A percentile compares a stretch with the other conserved stretches of the same genome.
Evolutionary conservation across 1,284 basidiomycete genomes (phyloP).

Genomic region (Ganoderma lingzhi): DNA sequence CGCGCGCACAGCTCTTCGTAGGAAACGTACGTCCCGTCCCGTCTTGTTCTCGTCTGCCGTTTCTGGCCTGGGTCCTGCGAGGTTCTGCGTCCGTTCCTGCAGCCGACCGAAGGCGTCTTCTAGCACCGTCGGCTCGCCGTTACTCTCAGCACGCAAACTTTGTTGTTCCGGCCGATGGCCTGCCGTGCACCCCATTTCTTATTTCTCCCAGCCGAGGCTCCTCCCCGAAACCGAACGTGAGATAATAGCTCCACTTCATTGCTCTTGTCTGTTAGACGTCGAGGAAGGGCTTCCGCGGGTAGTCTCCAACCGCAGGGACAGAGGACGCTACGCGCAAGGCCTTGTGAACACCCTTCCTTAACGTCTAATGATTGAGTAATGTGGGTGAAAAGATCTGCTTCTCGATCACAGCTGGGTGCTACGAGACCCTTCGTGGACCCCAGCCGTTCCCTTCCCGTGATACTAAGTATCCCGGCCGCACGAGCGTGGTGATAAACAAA

Average conservation of each 20-base stretch:
- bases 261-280: not conserved
- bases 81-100: not conserved
- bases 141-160: slow-evolving; percentile 2
- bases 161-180: slow-evolving; percentile 1
- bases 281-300: too few relatives aligned
- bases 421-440: not conserved
- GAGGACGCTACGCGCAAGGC: too few relatives aligned
- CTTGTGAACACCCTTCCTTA: too few relatives aligned
- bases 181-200: slow-evolving; percentile 1
- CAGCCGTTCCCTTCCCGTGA: not conserved
- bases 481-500: not conserved
- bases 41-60: slow-evolving; percentile 12
- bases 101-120: not conserved
- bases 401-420: not conserved
- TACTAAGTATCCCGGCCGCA: not conserved
- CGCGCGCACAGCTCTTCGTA: slow-evolving; percentile 89
- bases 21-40: slow-evolving; percentile 73
- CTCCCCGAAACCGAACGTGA: not conserved
- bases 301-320: too few relatives aligned
- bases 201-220: not conserved
- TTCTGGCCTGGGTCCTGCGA: not conserved
- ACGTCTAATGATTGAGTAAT: too few relatives aligned
- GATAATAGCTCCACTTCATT: too few relatives aligned
- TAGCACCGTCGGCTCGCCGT: not conserved
- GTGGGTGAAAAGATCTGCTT: not conserved